Base-by-base conservation (phyloP, 108 stramenopile species). In the Fragilariopsis cylindrus region DNA sequence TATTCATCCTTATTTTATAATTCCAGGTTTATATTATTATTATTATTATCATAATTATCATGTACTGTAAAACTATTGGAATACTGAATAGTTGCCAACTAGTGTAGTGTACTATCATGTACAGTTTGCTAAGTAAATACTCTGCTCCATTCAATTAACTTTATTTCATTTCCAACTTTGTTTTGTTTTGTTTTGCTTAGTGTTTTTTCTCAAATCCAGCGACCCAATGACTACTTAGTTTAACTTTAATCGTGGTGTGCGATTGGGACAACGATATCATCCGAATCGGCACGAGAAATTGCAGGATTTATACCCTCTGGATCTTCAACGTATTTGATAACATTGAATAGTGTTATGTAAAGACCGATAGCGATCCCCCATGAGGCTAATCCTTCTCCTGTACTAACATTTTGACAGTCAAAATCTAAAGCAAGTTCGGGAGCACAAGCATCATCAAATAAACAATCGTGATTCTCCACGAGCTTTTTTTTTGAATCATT, bases 391-490 rank as follows among this genome's bases (percentile, higher is more conserved):
- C 85, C 98, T 80, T 96, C 91, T 21, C 57, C 57, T 5, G 85
- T 83, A n/a, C 80, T 81, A 57, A 97, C 73, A 79, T 96, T 96
- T 70, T 94, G 94, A 69, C 91, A 94, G 78, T 98, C 98, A 75
- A 96, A 98, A 74, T 98, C 98, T 41, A 98, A 72, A 40, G 94
- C 92, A 53, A 96, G 76, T 76, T 98, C 98, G 30, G 98, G 96
- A 0, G 98, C 98, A 54, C 97, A 97, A 50, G 96, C 96, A 84
- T 98, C 98, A 73, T 98, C 96, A 88, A 96, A 98, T 55, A 98
- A 73, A 57, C 93, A 85, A 75, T 97, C 98, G 68, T 87, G 75
- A 62, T 97, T 94, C 81, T 98, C 98, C n/a, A 86, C 81, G 41
- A 98, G 82, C 93, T 96, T 69, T 42, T 9, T 13, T 50, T n/a